Conservation (phyloP, 352 stramenopile species). For the Globisporangium rhizosaccharum region DNA sequence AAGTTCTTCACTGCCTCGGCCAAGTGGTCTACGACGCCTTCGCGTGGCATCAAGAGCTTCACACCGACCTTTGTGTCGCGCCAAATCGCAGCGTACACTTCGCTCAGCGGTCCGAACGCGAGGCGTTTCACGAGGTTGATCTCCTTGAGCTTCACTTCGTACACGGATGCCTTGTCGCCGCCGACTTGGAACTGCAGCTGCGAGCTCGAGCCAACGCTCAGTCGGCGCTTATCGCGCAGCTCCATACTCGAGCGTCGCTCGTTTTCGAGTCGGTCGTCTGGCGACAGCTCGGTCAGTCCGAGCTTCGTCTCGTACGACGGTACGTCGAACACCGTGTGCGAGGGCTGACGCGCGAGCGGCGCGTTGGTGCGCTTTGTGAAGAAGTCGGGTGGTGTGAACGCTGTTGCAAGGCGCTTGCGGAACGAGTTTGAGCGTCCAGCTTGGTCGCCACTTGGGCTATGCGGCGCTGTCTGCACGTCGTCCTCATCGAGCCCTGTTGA, state of each 20-base stretch:
- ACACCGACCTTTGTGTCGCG: constrained; percentile 69
- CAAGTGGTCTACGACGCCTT: constrained; percentile 61
- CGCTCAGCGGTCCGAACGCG: constrained; percentile 59
- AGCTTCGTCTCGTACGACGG: constrained; percentile 53
- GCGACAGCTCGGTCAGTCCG: constrained; percentile 45
- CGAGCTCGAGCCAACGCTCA: constrained; percentile 57
- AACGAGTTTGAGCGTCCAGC: constrained; percentile 10
- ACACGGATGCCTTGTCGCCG: constrained; percentile 67
- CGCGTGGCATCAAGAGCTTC: constrained; percentile 70
- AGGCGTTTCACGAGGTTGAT: constrained; percentile 69
- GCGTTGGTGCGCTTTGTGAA: constrained; percentile 6
- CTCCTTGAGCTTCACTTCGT: constrained; percentile 76
- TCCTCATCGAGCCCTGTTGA: not conserved
- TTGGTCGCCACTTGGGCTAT: not conserved
- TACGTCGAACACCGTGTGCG: constrained; percentile 43
- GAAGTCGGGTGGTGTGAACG: not conserved
- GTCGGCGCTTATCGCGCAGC: constrained; percentile 44
- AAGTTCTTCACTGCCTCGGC: constrained; percentile 79
- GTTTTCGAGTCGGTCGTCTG: constrained; percentile 49
- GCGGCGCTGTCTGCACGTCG: not conserved
- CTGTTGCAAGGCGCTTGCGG: constrained; percentile 17
- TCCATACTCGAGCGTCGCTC: constrained; percentile 54
- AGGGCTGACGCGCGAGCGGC: constrained; percentile 13
- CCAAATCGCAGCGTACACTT: constrained; percentile 77
- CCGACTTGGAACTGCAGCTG: constrained; percentile 63